Evolutionary conservation across 78 protist species (phyloP).

Genomic region (Pelomyxa schiedti): DNA sequence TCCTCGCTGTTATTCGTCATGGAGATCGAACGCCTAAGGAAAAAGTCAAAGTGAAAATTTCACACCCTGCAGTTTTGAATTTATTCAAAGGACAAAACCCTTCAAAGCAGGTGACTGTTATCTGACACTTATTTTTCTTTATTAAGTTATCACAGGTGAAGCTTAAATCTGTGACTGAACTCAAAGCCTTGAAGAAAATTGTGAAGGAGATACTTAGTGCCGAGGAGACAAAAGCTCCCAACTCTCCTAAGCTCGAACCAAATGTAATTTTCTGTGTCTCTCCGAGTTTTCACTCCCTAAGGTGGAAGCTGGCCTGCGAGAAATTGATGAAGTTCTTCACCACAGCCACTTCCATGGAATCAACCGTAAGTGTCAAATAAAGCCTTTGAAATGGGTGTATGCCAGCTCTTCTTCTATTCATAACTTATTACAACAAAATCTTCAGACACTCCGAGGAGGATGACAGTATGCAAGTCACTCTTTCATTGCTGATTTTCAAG

Average conservation of each 20-base stretch:
- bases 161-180: slow-evolving; percentile 26
- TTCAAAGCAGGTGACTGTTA: too few relatives aligned
- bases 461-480: too few relatives aligned
- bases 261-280: too few relatives aligned
- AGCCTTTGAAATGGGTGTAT: slow-evolving; percentile 4
- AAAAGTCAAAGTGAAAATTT: slow-evolving; percentile 26
- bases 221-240: too few relatives aligned
- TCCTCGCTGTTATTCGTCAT: slow-evolving; percentile 41
- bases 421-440: not conserved
- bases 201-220: not conserved
- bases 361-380: slow-evolving; percentile 52
- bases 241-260: too few relatives aligned
- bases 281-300: too few relatives aligned
- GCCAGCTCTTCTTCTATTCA: not conserved
- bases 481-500: slow-evolving; percentile 30
- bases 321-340: slow-evolving; percentile 27
- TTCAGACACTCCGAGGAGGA: not conserved
- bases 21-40: slow-evolving; percentile 63
- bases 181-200: slow-evolving; percentile 6
- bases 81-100: not conserved
- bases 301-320: too few relatives aligned
- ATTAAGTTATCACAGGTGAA: slow-evolving; percentile 18
- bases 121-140: too few relatives aligned
- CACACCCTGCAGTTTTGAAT: not conserved
- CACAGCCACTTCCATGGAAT: slow-evolving; percentile 34